Evolutionary conservation across 23 red algal species (phyloP).

Genomic region (Gracilaria domingensis): DNA sequence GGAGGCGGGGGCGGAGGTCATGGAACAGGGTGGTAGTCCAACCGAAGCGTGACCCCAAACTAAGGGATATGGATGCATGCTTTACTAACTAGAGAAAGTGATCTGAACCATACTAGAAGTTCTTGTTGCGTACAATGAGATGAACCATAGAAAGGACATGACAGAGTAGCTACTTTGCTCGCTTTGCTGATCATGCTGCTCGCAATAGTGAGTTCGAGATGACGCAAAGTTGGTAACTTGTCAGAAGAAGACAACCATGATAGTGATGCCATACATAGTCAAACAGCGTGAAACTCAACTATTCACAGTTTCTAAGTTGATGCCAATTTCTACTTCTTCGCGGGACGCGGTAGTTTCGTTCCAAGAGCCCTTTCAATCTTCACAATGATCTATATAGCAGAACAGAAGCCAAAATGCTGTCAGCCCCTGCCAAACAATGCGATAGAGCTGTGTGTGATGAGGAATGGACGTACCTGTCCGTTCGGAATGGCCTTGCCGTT

Average conservation of each 20-base stretch:
- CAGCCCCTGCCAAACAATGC: not conserved
- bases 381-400: conserved; percentile 59
- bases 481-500: conserved; percentile 90
- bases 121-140: not conserved
- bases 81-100: conserved; percentile 3
- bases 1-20: conserved; percentile 50
- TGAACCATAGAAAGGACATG: not conserved
- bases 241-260: not conserved
- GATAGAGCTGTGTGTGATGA: not conserved
- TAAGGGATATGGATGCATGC: not conserved
- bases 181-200: not conserved
- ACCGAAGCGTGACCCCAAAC: not conserved
- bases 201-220: not conserved
- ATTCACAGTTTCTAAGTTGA: not conserved
- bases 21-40: conserved; percentile 43
- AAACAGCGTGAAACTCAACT: not conserved
- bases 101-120: not conserved
- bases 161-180: no score
- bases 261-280: not conserved
- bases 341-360: conserved; percentile 75
- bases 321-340: conserved; percentile 66
- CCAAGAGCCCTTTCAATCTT: conserved; percentile 96
- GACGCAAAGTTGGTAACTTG: not conserved
- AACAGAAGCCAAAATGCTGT: not conserved
- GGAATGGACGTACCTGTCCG: conserved; percentile 50